Percentiles rank a stretch among this genome's conserved stretches.
Conservation (phyloP, 2,329 filamentous ascomycete species). For the Curvularia sp. region DNA sequence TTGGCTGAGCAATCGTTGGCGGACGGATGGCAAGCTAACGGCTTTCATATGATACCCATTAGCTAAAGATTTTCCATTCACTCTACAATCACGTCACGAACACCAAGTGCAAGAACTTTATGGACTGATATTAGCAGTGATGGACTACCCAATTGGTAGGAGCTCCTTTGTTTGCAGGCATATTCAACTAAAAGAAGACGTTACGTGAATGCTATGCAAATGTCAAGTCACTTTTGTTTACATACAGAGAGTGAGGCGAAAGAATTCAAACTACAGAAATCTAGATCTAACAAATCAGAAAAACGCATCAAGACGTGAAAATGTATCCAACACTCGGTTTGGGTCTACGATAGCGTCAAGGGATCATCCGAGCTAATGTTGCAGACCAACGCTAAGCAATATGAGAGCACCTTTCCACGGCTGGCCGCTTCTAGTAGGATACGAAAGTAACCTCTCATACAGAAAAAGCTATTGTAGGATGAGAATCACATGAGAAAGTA, state of each 20-base stretch:
- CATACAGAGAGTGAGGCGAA: neutral
- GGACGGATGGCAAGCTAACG: slow-evolving; percentile 5
- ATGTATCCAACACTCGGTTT: neutral
- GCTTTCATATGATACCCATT: slow-evolving; percentile 9
- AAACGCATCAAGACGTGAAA: neutral
- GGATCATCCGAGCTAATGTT: neutral
- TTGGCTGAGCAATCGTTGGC: slow-evolving; percentile 1
- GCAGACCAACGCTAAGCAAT: neutral
- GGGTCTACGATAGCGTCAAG: neutral
- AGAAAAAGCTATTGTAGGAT: neutral
- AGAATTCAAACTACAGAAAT: neutral
- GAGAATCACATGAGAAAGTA: too few species aligned
- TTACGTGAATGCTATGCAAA: neutral
- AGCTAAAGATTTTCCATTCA: neutral
- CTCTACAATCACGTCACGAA: slow-evolving; percentile 17
- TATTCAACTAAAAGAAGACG: neutral
- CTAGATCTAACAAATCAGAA: neutral
- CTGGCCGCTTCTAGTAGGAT: neutral
- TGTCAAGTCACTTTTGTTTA: neutral
- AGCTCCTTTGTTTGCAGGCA: neutral
- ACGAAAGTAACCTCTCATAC: neutral
- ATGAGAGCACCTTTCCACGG: neutral
- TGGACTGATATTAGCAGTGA: neutral
- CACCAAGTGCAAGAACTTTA: slow-evolving; percentile 10
- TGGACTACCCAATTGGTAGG: neutral